Base-by-base conservation (phyloP, 2,329 filamentous ascomycete genomes). In the Hortaea sp. region DNA sequence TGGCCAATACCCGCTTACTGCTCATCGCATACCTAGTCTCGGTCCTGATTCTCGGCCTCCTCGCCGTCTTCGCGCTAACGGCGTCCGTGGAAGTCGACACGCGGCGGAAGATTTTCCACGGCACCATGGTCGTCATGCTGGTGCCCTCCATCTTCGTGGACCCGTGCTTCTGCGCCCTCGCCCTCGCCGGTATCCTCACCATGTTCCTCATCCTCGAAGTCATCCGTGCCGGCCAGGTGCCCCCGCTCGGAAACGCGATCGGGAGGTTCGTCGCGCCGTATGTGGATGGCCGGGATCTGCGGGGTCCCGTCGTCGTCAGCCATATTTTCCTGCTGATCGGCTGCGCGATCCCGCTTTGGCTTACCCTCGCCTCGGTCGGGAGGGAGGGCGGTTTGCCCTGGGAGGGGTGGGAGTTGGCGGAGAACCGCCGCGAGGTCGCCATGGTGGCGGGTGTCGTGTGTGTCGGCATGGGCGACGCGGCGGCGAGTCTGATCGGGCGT, bases 121-220 rank as follows among this genome's bases (percentile, higher is more conserved):
- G 94, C 56, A 95, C 90, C 76, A 97, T 97, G 85, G 90, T 97
- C 6, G 81, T 81, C 46, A 95, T 98, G 87, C 82, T 98, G 46
- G 74, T 97, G 1, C 89, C 92, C 0, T 81, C 86, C 1, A 85
- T 84, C 2, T 95, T 81, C 62, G 70, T 97, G 52, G 92, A 98
- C 63, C 90, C 92, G 1, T 75, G 82, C 37, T 97, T 87, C 64
- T 81, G 82, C 42, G 79, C 85, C 1, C 72, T 98, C 9, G 87
- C 88, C 0, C 73, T 97, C n/a, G 74, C 76, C 0, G 69, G 95
- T 30, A 79, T 88, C 28, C 76, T 98, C 32, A 81, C 85, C 4
- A 74, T 94, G 44, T 98, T 98, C 61, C 72, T 97, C 10, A 73
- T 97, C 4, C 77, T 97, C 9, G 92, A 98, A 62, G 74, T 95